Evolutionary conservation across 2,329 filamentous ascomycete genomes (phyloP).

Genomic region (Fusarium paranaense): DNA sequence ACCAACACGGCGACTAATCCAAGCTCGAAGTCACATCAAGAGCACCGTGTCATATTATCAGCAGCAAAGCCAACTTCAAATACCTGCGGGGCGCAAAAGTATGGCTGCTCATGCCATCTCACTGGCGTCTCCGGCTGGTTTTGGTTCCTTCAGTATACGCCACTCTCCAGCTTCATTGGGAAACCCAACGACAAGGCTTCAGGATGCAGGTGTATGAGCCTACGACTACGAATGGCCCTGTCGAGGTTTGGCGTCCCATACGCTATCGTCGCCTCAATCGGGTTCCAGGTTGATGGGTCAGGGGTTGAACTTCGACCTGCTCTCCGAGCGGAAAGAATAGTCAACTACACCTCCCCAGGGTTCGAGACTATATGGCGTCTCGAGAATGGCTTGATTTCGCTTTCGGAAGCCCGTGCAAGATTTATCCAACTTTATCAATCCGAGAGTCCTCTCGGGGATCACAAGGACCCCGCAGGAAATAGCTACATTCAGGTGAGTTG

Average conservation of each 20-base stretch:
- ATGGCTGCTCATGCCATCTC: not conserved
- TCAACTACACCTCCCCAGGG: not conserved
- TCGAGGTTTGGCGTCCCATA: not conserved
- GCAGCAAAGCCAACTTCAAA: not conserved
- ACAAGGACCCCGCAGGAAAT: not conserved
- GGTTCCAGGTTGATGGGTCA: not conserved
- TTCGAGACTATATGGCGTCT: not conserved
- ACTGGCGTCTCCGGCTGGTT: not conserved
- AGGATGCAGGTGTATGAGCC: not conserved
- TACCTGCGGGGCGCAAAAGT: accelerated
- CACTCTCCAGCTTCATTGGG: not conserved
- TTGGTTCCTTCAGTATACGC: not conserved
- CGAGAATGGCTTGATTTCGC: accelerated
- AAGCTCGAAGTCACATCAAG: not conserved
- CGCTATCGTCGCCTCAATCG: not conserved
- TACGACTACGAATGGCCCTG: not conserved
- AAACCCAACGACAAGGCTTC: not conserved
- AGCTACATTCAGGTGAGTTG: not conserved
- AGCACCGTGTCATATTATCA: not conserved
- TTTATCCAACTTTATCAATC: not conserved
- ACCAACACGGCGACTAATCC: not conserved
- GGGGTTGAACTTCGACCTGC: not conserved
- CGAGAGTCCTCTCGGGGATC: accelerated
- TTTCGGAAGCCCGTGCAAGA: accelerated
- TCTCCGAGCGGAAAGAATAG: not conserved